These are phyloP conservation scores for Mycena sanguinolenta DNA, from an alignment of 768 basidiomycete genomes.

Conservation along the genomic window DNA sequence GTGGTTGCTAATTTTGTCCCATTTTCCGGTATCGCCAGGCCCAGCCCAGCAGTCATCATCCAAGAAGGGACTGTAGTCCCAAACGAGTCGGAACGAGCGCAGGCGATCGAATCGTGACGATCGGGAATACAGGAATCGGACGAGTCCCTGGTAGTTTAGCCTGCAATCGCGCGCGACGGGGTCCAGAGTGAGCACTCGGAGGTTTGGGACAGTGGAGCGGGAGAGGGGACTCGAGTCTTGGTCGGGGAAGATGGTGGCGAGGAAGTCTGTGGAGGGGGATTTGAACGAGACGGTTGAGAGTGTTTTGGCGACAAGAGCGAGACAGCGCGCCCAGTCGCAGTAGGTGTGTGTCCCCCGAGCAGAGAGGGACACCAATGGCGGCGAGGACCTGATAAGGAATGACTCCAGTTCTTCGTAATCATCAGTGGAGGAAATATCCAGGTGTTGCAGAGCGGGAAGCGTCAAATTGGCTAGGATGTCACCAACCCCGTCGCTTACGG, in stretches of 20 bases:
- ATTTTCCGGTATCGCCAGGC: no score
- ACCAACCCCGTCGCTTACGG: background rate
- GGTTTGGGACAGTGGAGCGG: background rate
- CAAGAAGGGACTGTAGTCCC: background rate
- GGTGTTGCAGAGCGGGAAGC: background rate
- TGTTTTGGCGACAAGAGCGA: background rate
- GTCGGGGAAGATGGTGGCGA: background rate
- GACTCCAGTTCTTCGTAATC: background rate
- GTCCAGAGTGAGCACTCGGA: background rate
- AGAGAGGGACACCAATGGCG: background rate
- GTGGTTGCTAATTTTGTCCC: background rate
- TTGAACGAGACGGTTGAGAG: background rate
- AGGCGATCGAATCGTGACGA: background rate
- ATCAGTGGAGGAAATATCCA: background rate
- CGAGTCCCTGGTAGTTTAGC: background rate
- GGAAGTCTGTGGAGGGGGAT: background rate
- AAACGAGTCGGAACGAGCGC: background rate
- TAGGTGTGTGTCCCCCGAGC: no score
- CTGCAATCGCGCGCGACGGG: no score
- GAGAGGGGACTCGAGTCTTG: background rate
- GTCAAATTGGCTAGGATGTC: background rate
- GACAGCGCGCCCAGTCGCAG: background rate
- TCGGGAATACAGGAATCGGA: background rate
- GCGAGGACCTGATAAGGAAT: background rate
- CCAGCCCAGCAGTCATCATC: background rate